These are phyloP conservation scores for Neurospora cerealis DNA, from an alignment of 495 filamentous ascomycete genomes.

Conservation along the genomic window DNA sequence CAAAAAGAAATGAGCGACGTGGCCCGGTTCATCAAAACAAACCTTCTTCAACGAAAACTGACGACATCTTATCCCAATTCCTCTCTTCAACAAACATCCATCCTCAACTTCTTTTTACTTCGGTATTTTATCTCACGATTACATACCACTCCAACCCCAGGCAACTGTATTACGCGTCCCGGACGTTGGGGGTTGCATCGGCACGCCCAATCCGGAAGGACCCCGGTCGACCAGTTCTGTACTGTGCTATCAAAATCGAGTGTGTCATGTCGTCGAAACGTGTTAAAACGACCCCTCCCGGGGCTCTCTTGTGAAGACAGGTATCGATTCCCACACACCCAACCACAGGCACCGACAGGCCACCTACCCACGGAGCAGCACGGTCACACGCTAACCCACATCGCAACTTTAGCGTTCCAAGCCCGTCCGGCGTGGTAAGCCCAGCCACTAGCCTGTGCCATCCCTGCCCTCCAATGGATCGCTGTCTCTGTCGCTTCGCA, in stretches of 20 bases:
- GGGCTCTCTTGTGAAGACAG: background rate
- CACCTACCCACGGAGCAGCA: background rate
- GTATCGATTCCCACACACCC: background rate
- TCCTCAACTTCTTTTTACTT: background rate
- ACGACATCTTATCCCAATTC: background rate
- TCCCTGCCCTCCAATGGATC: background rate
- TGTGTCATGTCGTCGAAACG: background rate
- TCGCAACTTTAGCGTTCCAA: background rate
- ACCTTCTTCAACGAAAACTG: background rate
- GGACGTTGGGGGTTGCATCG: background rate
- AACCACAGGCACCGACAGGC: background rate
- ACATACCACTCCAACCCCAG: background rate
- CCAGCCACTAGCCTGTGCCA: background rate
- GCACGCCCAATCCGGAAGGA: background rate
- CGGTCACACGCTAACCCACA: background rate
- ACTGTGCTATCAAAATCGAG: background rate
- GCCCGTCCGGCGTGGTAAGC: background rate
- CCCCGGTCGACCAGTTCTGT: background rate
- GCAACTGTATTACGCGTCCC: background rate
- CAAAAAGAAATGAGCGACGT: background rate
- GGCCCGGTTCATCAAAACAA: background rate
- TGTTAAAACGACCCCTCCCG: background rate
- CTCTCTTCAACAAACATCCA: background rate
- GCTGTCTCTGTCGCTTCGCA: background rate
- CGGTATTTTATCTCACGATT: background rate